A percentile compares a stretch with the other conserved stretches of the same genome.
phyloP scores from a whole-genome alignment of 2,329 filamentous ascomycete species.

The Rutstroemia sydowiana region DNA sequence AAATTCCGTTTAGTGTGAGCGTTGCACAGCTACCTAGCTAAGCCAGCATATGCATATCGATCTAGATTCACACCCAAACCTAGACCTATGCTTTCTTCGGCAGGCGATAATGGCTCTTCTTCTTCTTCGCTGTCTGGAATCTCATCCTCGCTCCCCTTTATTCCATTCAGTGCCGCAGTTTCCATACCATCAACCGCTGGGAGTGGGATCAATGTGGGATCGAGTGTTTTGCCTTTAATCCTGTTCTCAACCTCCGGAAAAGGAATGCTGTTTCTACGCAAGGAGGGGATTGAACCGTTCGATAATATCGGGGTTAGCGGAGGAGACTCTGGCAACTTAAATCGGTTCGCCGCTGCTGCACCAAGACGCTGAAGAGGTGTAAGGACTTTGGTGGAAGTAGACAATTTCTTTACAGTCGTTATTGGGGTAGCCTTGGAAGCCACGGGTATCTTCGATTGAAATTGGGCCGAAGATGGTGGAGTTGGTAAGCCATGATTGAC shows the following conservation, averaged over 20 bases:
- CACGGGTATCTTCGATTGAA: constrained; percentile 25
- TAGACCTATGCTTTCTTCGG: not conserved
- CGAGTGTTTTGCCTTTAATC: constrained; percentile 14
- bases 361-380: constrained; percentile 30
- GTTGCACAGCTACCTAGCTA: not conserved
- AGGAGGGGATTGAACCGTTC: constrained; percentile 4
- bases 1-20: too few species aligned
- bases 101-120: constrained; percentile 22
- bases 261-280: constrained; percentile 14
- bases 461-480: constrained; percentile 16
- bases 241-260: constrained; percentile 22
- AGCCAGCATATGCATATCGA: constrained; percentile 15
- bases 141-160: constrained; percentile 43
- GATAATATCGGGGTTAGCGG: constrained; percentile 20
- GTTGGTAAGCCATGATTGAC: constrained; percentile 12
- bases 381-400: not conserved
- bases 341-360: constrained; percentile 20
- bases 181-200: constrained; percentile 21
- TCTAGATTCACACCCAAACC: constrained; percentile 7
- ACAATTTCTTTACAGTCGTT: constrained; percentile 8
- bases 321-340: constrained; percentile 22
- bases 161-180: constrained; percentile 15
- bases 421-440: constrained; percentile 17
- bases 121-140: constrained; percentile 41
- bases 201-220: constrained; percentile 33